Evolutionary conservation across 345 rosid genomes (phyloP).

Genomic region (Dipteronia sinensis): DNA sequence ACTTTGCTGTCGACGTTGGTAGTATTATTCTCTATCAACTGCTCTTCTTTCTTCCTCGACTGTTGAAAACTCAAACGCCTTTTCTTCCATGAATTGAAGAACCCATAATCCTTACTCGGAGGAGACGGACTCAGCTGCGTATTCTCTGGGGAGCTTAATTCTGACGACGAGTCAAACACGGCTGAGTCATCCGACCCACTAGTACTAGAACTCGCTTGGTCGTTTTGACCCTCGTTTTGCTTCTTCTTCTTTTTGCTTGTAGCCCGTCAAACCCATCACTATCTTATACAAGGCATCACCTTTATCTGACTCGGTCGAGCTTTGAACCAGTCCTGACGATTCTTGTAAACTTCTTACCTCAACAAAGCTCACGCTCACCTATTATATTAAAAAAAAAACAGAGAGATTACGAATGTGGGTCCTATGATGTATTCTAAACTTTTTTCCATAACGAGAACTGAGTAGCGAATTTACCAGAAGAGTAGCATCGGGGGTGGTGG

Average conservation of each 20-base stretch:
- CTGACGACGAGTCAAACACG: not conserved
- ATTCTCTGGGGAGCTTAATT: not conserved
- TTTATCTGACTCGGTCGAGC: constrained; percentile 16
- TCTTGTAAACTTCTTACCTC: constrained; percentile 31
- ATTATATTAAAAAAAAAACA: too few species aligned
- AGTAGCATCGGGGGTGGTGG: constrained; percentile 18
- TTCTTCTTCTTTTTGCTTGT: constrained; percentile 20
- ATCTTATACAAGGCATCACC: constrained; percentile 22
- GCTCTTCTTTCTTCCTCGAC: constrained; percentile 18
- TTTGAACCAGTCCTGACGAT: constrained; percentile 16
- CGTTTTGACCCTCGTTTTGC: not conserved
- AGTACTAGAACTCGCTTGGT: not conserved
- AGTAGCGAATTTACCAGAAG: constrained; percentile 32
- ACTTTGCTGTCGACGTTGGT: not conserved
- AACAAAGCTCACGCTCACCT: constrained; percentile 40
- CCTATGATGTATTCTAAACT: not conserved
- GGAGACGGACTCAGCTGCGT: constrained; percentile 13
- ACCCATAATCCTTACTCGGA: not conserved
- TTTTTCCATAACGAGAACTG: not conserved
- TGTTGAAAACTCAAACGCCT: constrained; percentile 17
- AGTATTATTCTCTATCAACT: not conserved
- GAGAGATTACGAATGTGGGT: not conserved
- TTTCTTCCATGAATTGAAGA: constrained; percentile 22
- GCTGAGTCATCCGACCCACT: constrained; percentile 11
- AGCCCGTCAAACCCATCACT: constrained; percentile 8